Conservation (phyloP, 2,329 filamentous ascomycete species). For the Sphaerulina vaccinii region DNA sequence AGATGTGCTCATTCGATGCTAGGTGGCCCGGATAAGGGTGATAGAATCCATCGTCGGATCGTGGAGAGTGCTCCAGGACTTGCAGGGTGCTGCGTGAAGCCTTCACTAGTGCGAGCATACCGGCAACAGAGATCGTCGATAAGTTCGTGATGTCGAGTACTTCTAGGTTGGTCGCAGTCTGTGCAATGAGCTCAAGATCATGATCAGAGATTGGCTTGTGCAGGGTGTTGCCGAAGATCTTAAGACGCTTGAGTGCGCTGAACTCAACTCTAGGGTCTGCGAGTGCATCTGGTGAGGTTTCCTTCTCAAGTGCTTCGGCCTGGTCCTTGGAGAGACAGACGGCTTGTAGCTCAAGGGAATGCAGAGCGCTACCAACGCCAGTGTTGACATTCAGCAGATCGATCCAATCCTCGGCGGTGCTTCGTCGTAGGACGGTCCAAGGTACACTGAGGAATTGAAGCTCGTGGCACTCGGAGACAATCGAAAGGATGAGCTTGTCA, state of each 20-base stretch:
- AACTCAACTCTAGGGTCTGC: conserved; percentile 49
- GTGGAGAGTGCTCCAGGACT: conserved; percentile 55
- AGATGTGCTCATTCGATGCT: conserved; percentile 48
- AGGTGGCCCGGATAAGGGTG: conserved; percentile 50
- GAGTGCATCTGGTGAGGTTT: conserved; percentile 40
- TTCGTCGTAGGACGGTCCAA: conserved; percentile 54
- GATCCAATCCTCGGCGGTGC: conserved; percentile 49
- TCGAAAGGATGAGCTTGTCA: conserved; percentile 50
- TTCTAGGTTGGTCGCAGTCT: conserved; percentile 52
- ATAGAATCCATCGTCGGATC: conserved; percentile 53
- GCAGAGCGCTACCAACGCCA: conserved; percentile 42
- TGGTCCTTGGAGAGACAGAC: conserved; percentile 51
- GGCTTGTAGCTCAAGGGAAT: conserved; percentile 53
- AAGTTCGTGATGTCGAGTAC: conserved; percentile 56
- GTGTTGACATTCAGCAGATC: conserved; percentile 46
- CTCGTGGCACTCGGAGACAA: conserved; percentile 48
- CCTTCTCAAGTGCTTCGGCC: conserved; percentile 43
- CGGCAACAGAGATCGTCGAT: conserved; percentile 53
- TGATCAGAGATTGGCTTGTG: conserved; percentile 53
- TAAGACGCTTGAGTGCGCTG: conserved; percentile 50
- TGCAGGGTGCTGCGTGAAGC: conserved; percentile 49
- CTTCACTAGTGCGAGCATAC: conserved; percentile 53
- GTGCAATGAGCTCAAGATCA: conserved; percentile 52
- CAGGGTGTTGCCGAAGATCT: conserved; percentile 55
- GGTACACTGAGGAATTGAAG: conserved; percentile 51